A percentile compares a stretch with the other conserved stretches of the same genome.
phyloP scores from a whole-genome alignment of 768 basidiomycete genomes.

The Trametes villosa region DNA sequence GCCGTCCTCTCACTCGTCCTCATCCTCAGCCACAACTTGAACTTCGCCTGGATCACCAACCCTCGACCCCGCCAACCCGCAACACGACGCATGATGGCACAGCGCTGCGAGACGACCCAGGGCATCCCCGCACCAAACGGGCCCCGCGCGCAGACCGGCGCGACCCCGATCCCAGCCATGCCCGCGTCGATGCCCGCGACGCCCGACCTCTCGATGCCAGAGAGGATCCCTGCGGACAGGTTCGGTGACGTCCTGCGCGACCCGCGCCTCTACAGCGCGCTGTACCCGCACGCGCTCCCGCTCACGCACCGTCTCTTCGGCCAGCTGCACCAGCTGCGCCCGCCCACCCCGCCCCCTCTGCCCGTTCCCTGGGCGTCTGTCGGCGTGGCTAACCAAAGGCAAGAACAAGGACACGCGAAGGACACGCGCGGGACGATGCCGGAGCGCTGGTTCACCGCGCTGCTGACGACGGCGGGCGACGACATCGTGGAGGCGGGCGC shows the following conservation, averaged over 20 bases:
- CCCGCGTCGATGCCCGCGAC: background rate
- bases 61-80: background rate
- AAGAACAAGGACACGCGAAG: no score
- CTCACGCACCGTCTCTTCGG: background rate
- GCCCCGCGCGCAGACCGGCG: background rate
- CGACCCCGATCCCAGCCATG: background rate
- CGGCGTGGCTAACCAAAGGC: no score
- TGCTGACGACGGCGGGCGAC: background rate
- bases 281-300: constrained; percentile 4
- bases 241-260: constrained; percentile 2
- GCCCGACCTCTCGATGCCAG: background rate
- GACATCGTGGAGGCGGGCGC: background rate
- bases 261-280: background rate
- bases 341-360: no score
- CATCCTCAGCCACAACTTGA: background rate
- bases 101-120: background rate
- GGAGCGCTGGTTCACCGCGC: background rate
- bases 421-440: no score
- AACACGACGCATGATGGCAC: background rate
- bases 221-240: background rate
- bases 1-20: background rate
- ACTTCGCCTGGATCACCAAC: no score
- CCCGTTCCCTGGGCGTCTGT: no score
- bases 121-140: background rate
- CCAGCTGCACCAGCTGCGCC: no score